These are phyloP conservation scores for Tritrichomonas foetus DNA, from an alignment of 208 protist genomes.

Conservation along the genomic window DNA sequence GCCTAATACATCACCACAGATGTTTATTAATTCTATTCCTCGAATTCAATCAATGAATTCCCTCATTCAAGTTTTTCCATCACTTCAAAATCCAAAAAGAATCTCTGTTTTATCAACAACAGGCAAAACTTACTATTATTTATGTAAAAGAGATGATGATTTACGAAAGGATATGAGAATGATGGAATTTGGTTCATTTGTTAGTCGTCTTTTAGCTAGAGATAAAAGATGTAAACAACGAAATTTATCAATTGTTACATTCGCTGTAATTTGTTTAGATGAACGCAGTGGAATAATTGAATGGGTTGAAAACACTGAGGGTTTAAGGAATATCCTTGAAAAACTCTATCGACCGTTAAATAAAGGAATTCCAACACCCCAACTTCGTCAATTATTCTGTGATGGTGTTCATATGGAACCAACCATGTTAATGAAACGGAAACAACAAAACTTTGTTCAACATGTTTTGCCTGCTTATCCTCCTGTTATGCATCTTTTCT, in stretches of 20 bases:
- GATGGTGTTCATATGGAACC: background rate
- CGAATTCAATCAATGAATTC: background rate
- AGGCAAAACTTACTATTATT: background rate
- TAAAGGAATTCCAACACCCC: background rate
- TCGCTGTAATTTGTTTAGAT: constrained; percentile 22
- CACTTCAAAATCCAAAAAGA: background rate
- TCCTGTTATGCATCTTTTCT: constrained; percentile 82
- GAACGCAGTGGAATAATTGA: constrained; percentile 12
- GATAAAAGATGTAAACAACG: background rate
- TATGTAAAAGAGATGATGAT: constrained; percentile 31
- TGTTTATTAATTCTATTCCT: background rate
- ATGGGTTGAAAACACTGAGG: constrained; percentile 23
- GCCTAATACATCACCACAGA: background rate
- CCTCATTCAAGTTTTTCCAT: background rate
- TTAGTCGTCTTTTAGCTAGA: background rate
- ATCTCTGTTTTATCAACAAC: background rate
- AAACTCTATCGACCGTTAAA: background rate
- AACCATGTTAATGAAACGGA: background rate
- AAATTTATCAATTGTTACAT: background rate
- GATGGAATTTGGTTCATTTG: constrained; percentile 17
- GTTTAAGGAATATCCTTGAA: background rate
- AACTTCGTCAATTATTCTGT: background rate
- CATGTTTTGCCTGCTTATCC: constrained; percentile 65
- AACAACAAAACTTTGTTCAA: background rate
- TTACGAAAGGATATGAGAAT: constrained; percentile 41